phyloP scores from a whole-genome alignment of 345 rosid genomes.

The Eucalyptus sp. region DNA sequence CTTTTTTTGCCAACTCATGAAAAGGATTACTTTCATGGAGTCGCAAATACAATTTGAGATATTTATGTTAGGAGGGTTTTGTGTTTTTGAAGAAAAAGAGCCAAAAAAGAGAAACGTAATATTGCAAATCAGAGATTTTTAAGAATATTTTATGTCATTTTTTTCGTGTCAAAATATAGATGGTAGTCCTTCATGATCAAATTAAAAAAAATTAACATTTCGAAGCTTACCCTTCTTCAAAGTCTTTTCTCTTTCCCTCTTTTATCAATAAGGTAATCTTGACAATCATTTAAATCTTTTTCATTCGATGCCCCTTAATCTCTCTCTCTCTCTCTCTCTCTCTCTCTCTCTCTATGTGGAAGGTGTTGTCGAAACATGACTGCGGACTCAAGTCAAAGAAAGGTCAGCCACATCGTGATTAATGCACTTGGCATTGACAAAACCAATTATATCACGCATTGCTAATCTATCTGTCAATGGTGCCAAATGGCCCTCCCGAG shows the following conservation, averaged over 20 bases:
- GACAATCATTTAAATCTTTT: neutral
- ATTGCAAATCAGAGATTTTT: neutral
- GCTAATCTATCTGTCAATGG: neutral
- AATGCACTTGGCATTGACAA: neutral
- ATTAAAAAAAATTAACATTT: neutral
- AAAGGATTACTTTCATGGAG: neutral
- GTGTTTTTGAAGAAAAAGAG: neutral
- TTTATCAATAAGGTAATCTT: neutral
- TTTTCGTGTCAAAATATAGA: neutral
- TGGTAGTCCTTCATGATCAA: neutral
- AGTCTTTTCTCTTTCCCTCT: neutral
- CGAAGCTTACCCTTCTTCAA: neutral
- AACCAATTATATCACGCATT: neutral
- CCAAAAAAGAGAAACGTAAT: neutral
- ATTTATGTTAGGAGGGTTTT: neutral
- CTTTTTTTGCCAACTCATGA: neutral
- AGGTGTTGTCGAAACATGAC: neutral
- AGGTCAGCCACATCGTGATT: neutral
- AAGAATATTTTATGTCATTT: neutral
- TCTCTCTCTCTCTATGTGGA: neutral
- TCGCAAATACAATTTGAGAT: neutral
- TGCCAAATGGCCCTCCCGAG: neutral
- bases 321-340: neutral
- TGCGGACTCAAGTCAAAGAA: neutral
- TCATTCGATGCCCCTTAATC: neutral